These are phyloP conservation scores for Boletellus ananas DNA, from an alignment of 768 basidiomycete species.

Conservation along the genomic window DNA sequence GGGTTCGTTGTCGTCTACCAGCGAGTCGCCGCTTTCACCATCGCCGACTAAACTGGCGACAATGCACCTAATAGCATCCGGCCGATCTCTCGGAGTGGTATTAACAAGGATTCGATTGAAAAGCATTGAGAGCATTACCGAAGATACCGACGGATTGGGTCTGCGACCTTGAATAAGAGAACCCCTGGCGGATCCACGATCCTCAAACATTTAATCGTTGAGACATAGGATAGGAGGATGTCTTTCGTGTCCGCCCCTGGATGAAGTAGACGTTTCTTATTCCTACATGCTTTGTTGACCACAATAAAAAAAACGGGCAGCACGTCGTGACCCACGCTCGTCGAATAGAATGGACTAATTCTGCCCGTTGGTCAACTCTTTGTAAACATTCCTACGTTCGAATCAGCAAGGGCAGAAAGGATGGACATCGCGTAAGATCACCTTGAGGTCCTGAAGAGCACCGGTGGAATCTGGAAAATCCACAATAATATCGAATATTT, in stretches of 20 bases:
- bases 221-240: slow-evolving; percentile 86
- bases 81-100: slow-evolving; percentile 57
- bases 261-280: slow-evolving; percentile 83
- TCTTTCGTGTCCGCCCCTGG: slow-evolving; percentile 94
- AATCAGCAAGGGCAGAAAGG: not conserved
- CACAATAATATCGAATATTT: slow-evolving; percentile 95
- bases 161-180: slow-evolving; percentile 87
- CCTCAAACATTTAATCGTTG: slow-evolving; percentile 86
- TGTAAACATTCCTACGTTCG: slow-evolving; percentile 64
- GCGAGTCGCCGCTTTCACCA: slow-evolving; percentile 72
- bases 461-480: slow-evolving; percentile 86
- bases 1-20: slow-evolving; percentile 83
- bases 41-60: slow-evolving; percentile 89
- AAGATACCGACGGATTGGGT: slow-evolving; percentile 87
- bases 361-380: slow-evolving; percentile 74
- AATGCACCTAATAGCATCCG: slow-evolving; percentile 92
- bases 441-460: slow-evolving; percentile 84
- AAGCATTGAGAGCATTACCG: slow-evolving; percentile 43
- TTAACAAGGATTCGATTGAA: not conserved
- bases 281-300: slow-evolving; percentile 43
- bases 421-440: slow-evolving; percentile 21
- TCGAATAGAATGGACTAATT: slow-evolving; percentile 73
- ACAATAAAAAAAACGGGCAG: not conserved
- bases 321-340: slow-evolving; percentile 53
- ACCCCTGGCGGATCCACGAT: slow-evolving; percentile 92